Conservation (phyloP, 306 rosid species). For the Cicer bijugum region DNA sequence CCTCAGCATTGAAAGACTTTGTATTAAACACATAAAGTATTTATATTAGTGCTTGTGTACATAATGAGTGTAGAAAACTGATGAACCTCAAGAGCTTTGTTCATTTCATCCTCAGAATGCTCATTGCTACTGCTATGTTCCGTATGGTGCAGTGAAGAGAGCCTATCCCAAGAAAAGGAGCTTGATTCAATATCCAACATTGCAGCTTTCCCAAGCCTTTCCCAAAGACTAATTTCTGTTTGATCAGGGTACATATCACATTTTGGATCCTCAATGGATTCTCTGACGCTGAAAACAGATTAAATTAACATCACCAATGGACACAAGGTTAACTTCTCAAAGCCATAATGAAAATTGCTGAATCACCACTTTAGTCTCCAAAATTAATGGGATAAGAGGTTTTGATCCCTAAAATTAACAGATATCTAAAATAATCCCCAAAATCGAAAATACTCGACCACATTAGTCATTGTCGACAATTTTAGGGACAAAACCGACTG, state of each 20-base stretch:
- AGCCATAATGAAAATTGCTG: not conserved
- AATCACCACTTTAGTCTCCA: not conserved
- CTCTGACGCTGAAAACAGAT: slow-evolving; percentile 59
- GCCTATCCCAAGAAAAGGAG: slow-evolving; percentile 80
- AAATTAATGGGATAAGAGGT: not conserved
- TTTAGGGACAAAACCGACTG: not conserved
- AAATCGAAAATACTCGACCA: not conserved
- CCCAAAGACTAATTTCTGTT: slow-evolving; percentile 81
- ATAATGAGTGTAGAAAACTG: slow-evolving; percentile 31
- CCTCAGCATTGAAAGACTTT: slow-evolving; percentile 16
- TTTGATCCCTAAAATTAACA: not conserved
- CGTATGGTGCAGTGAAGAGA: slow-evolving; percentile 83
- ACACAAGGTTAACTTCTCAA: slow-evolving; percentile 25
- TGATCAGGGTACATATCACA: slow-evolving; percentile 51
- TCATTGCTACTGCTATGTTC: slow-evolving; percentile 76
- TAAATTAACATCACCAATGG: slow-evolving; percentile 16
- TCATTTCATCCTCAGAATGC: slow-evolving; percentile 85
- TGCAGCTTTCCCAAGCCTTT: slow-evolving; percentile 89
- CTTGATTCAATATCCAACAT: slow-evolving; percentile 71
- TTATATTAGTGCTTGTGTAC: slow-evolving; percentile 6
- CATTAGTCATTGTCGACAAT: not conserved
- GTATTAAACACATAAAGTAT: not conserved
- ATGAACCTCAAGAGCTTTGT: slow-evolving; percentile 80
- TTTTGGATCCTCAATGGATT: slow-evolving; percentile 47
- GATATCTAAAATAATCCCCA: not conserved